Evolutionary conservation across 495 filamentous ascomycete species (phyloP).

Genomic region (Amniculicola lignicola): DNA sequence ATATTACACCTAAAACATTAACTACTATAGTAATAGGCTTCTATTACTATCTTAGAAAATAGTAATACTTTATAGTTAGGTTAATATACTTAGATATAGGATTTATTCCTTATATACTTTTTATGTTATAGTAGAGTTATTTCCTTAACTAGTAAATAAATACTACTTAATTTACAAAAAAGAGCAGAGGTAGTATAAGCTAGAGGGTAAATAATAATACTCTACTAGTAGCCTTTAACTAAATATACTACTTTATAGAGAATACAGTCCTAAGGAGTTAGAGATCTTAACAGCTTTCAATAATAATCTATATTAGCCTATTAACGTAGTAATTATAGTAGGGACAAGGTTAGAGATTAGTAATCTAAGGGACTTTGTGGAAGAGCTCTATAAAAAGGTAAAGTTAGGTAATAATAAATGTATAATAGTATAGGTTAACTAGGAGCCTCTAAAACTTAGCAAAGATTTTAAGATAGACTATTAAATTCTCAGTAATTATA

Average conservation of each 20-base stretch:
- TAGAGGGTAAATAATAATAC: neutral
- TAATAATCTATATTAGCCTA: neutral
- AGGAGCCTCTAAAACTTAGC: neutral
- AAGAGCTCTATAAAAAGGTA: conserved; percentile 2
- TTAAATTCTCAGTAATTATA: conserved; percentile 2
- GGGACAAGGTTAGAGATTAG: neutral
- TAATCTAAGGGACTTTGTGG: neutral
- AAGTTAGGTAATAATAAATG: neutral
- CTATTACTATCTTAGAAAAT: neutral
- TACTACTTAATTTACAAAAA: neutral
- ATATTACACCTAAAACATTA: neutral
- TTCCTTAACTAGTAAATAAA: neutral
- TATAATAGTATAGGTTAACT: conserved; percentile 2
- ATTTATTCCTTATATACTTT: neutral
- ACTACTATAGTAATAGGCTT: neutral
- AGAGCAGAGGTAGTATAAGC: neutral
- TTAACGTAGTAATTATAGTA: neutral
- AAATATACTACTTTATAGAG: neutral
- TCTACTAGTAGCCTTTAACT: neutral
- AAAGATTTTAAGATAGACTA: neutral
- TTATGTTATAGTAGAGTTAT: neutral
- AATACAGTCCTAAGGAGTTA: neutral
- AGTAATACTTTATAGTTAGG: neutral
- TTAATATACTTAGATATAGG: neutral
- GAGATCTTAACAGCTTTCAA: neutral